Conservation (phyloP, 108 stramenopile genomes). For the Discostella pseudostelligera region DNA sequence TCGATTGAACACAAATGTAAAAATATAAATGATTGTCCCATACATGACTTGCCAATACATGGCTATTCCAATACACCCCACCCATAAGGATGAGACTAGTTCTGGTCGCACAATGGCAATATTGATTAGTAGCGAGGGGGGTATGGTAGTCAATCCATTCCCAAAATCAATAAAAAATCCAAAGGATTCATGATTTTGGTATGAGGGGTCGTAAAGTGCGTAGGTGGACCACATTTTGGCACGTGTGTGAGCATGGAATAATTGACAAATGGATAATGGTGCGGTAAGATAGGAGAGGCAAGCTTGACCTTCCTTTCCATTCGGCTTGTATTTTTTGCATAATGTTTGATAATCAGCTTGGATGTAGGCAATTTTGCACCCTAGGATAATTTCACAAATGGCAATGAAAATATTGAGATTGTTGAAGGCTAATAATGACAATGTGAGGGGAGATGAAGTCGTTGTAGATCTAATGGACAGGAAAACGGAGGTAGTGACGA, state of each 20-base stretch:
- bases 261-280: constrained; percentile 50
- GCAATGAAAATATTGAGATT: constrained; percentile 82
- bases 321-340: constrained; percentile 36
- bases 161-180: constrained; percentile 89
- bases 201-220: constrained; percentile 76
- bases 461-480: constrained; percentile 15
- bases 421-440: constrained; percentile 70
- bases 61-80: constrained; percentile 64
- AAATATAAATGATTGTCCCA: constrained; percentile 75
- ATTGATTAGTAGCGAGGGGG: constrained; percentile 72
- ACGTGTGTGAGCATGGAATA: constrained; percentile 59
- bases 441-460: constrained; percentile 10
- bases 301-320: constrained; percentile 52
- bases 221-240: constrained; percentile 83
- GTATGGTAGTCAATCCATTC: constrained; percentile 79
- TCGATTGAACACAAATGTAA: constrained; percentile 68
- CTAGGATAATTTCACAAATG: constrained; percentile 71
- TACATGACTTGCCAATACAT: constrained; percentile 83
- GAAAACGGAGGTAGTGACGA: constrained; percentile 41
- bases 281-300: constrained; percentile 58
- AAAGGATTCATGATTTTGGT: constrained; percentile 82
- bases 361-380: constrained; percentile 61
- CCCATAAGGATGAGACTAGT: constrained; percentile 38
- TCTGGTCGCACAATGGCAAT: constrained; percentile 56
- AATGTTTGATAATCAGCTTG: constrained; percentile 59